Evolutionary conservation across 345 rosid species (phyloP).

Genomic region (Stellera chamaejasme): DNA sequence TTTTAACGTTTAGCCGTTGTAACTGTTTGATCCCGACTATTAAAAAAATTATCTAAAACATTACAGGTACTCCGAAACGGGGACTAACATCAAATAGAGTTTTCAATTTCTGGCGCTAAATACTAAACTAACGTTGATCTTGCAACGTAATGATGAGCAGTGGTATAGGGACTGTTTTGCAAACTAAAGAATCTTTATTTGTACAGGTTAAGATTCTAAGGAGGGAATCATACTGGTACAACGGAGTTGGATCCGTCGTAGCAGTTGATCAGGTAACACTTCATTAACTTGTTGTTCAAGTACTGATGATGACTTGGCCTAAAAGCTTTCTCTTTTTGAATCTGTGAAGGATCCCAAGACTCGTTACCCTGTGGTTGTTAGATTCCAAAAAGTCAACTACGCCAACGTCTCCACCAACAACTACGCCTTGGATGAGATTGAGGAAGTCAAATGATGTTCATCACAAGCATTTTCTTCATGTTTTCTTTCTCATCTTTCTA

Average conservation of each 20-base stretch:
- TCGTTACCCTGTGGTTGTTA: conserved; percentile 30
- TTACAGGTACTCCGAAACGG: no score
- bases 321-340: not conserved
- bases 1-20: no score
- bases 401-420: conserved; percentile 32
- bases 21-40: no score
- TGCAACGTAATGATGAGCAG: no score
- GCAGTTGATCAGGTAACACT: conserved; percentile 26
- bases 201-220: conserved; percentile 24
- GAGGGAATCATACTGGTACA: conserved; percentile 28
- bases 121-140: no score
- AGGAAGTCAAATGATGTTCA: conserved; percentile 6
- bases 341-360: conserved; percentile 25
- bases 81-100: no score
- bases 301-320: not conserved
- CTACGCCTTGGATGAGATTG: conserved; percentile 26
- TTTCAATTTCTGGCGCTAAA: no score
- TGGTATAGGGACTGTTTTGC: no score
- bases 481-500: no score
- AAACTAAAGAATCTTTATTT: no score
- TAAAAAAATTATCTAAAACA: no score
- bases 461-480: no score
- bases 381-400: conserved; percentile 26
- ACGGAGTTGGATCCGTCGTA: conserved; percentile 22
- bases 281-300: not conserved